Percentiles rank a stretch among this genome's conserved stretches.
Conservation (phyloP, 2,329 filamentous ascomycete species). For the Monosporascus ibericus region DNA sequence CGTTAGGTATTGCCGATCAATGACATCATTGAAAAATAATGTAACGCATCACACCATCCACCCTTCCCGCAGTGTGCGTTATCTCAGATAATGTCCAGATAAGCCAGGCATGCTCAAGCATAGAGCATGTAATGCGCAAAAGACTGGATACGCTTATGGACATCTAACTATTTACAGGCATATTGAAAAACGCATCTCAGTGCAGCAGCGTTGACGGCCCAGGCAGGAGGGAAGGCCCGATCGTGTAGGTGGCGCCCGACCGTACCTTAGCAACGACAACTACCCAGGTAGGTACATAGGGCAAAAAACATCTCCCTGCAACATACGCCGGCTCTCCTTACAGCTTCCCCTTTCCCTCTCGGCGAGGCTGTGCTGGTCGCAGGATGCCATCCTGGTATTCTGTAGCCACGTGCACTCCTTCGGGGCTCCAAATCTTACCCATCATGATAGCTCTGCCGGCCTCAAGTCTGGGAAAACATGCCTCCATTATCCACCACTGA, state of each 20-base stretch:
- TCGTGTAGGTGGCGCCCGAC: too few relatives aligned
- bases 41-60: background rate
- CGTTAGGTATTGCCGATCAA: background rate
- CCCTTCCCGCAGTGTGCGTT: background rate
- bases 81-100: background rate
- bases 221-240: too few relatives aligned
- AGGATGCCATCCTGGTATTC: conserved; percentile 49
- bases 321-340: conserved; percentile 5
- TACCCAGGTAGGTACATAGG: too few relatives aligned
- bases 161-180: too few relatives aligned
- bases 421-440: conserved; percentile 48
- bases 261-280: too few relatives aligned
- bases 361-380: conserved; percentile 20
- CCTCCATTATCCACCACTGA: conserved; percentile 51
- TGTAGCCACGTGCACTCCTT: conserved; percentile 46
- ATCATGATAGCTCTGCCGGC: conserved; percentile 42
- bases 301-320: too few relatives aligned
- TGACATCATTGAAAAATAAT: conserved; percentile 12
- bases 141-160: too few relatives aligned
- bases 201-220: too few relatives aligned
- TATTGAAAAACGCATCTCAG: too few relatives aligned
- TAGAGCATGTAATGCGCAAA: too few relatives aligned
- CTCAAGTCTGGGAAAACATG: conserved; percentile 39
- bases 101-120: too few relatives aligned
- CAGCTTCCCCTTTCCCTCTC: conserved; percentile 17